These are phyloP conservation scores for Dipodascus geniculatus DNA, from an alignment of 805 yeast species.

Conservation along the genomic window DNA sequence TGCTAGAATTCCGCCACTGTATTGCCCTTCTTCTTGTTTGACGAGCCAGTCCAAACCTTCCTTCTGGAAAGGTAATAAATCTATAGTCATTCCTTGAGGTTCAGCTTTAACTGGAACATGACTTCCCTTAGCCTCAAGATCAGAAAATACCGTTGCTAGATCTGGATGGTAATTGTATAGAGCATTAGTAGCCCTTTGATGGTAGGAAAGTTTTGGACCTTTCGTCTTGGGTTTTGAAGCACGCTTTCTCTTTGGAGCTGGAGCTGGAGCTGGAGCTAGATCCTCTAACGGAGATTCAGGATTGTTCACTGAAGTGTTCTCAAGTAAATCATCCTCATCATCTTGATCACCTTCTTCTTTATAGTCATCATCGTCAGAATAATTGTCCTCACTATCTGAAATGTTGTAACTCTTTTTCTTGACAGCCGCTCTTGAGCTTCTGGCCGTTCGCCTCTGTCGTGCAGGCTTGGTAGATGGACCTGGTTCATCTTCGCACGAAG, in stretches of 20 bases:
- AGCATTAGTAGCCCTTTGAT: constrained; percentile 51
- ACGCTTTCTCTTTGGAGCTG: neutral
- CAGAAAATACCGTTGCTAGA: constrained; percentile 57
- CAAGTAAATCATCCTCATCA: neutral
- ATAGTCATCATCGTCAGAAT: neutral
- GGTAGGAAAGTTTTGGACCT: neutral
- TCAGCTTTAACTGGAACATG: constrained; percentile 31
- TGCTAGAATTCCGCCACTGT: constrained; percentile 85
- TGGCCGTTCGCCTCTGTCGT: neutral
- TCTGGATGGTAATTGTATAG: constrained; percentile 73
- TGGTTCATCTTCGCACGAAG: neutral
- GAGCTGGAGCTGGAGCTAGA: neutral
- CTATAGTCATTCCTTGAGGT: constrained; percentile 66
- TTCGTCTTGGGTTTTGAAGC: neutral
- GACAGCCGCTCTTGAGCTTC: neutral
- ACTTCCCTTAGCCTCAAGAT: constrained; percentile 41
- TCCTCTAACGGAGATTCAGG: no score
- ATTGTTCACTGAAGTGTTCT: neutral
- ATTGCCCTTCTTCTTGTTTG: constrained; percentile 62
- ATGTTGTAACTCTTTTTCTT: neutral
- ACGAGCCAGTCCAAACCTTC: constrained; percentile 90
- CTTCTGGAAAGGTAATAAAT: constrained; percentile 75
- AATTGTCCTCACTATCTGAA: neutral
- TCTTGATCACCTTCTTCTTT: neutral
- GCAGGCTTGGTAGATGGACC: neutral